Evolutionary conservation across 305 asterid genomes (phyloP).

Genomic region (Fraxinus platypoda): DNA sequence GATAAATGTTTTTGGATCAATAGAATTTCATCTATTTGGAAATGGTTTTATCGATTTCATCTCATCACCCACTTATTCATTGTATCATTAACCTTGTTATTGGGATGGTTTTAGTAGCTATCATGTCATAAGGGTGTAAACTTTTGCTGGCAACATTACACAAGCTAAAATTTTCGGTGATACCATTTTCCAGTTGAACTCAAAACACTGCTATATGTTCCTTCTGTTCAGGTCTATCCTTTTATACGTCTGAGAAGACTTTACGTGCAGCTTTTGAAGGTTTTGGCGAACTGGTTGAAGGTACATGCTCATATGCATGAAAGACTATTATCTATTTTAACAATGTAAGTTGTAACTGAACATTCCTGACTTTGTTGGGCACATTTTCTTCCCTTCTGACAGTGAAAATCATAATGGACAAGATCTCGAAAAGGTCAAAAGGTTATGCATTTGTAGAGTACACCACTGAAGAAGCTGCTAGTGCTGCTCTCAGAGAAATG

Average conservation of each 20-base stretch:
- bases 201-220: slow-evolving; percentile 4
- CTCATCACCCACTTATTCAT: background rate
- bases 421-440: slow-evolving; percentile 95
- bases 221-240: slow-evolving; percentile 69
- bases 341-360: background rate
- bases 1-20: background rate
- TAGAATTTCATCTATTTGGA: background rate
- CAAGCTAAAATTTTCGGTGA: background rate
- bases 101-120: background rate
- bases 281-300: slow-evolving; percentile 81
- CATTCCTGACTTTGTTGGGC: background rate
- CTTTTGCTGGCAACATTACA: background rate
- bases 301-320: slow-evolving; percentile 28
- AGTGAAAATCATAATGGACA: slow-evolving; percentile 96
- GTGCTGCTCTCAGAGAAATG: slow-evolving; percentile 79
- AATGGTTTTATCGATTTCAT: background rate
- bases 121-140: background rate
- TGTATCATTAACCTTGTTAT: background rate
- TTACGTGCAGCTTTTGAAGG: slow-evolving; percentile 82
- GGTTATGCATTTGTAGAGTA: slow-evolving; percentile 86
- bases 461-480: slow-evolving; percentile 84
- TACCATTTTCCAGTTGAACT: slow-evolving; percentile 5
- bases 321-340: background rate
- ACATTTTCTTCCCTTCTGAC: slow-evolving; percentile 15
- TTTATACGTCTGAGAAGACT: slow-evolving; percentile 92